These are phyloP conservation scores for Hypoxylon sp. DNA, from an alignment of 2,329 filamentous ascomycete genomes.

Conservation along the genomic window DNA sequence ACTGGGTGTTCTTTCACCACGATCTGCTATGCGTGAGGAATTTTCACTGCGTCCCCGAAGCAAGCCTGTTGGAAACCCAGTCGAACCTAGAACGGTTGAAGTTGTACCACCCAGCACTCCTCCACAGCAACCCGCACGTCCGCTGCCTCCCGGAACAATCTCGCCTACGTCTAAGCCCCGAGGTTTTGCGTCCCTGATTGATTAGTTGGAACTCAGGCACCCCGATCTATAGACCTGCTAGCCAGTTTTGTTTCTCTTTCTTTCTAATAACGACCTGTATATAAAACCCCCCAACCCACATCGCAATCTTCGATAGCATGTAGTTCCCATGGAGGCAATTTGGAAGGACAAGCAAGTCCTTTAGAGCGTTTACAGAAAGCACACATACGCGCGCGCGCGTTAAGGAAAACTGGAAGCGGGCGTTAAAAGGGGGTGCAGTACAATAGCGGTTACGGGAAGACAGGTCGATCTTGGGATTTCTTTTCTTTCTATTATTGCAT, in stretches of 20 bases:
- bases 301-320: background rate
- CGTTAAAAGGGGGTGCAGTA: background rate
- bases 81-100: slow-evolving; percentile 34
- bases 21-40: slow-evolving; percentile 47
- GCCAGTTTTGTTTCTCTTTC: no score
- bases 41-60: slow-evolving; percentile 51
- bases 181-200: slow-evolving; percentile 50
- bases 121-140: slow-evolving; percentile 35
- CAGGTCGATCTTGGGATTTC: background rate
- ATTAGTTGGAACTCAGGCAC: slow-evolving; percentile 28
- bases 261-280: slow-evolving; percentile 26
- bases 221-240: slow-evolving; percentile 1
- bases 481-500: slow-evolving; percentile 13
- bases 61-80: slow-evolving; percentile 34
- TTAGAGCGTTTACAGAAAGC: slow-evolving; percentile 10
- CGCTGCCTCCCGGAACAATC: slow-evolving; percentile 45
- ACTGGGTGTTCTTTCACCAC: slow-evolving; percentile 28
- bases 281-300: slow-evolving; percentile 17
- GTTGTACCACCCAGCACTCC: slow-evolving; percentile 48
- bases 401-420: background rate
- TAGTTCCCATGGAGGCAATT: background rate
- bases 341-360: background rate
- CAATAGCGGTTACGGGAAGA: background rate
- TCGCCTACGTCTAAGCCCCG: slow-evolving; percentile 52
- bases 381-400: no score